Conservation (phyloP, 1,139 yeast species). For the Kodamaea sp. region DNA sequence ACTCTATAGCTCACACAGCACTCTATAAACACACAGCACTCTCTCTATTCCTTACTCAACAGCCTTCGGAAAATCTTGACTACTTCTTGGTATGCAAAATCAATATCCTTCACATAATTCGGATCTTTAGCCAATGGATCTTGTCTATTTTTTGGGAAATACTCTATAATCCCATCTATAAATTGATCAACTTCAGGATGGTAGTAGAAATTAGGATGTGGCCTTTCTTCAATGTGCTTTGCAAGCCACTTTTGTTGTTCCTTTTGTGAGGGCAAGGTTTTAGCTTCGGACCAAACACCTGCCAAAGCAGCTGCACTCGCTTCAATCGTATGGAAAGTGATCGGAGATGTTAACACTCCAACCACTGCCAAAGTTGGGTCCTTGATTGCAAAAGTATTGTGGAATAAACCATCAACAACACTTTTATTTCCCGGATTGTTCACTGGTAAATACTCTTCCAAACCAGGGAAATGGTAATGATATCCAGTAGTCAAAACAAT, state of each 20-base stretch:
- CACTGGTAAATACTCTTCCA: slow-evolving; percentile 20
- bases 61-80: slow-evolving; percentile 4
- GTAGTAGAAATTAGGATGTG: slow-evolving; percentile 21
- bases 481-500: slow-evolving; percentile 37
- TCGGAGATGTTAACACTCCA: slow-evolving; percentile 37
- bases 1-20: background rate
- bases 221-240: background rate
- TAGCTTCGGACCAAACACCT: slow-evolving; percentile 41
- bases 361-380: slow-evolving; percentile 44
- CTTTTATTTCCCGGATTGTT: slow-evolving; percentile 24
- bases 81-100: slow-evolving; percentile 12
- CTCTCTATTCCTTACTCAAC: background rate
- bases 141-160: slow-evolving; percentile 22
- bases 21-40: background rate
- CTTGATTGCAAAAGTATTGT: slow-evolving; percentile 35
- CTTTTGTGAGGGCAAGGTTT: slow-evolving; percentile 23
- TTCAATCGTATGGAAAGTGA: slow-evolving; percentile 43
- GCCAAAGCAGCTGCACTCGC: slow-evolving; percentile 44
- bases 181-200: slow-evolving; percentile 21
- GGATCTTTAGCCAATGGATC: slow-evolving; percentile 27
- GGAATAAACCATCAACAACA: slow-evolving; percentile 35
- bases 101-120: slow-evolving; percentile 22
- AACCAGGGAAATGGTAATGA: slow-evolving; percentile 36
- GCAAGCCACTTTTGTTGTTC: slow-evolving; percentile 29
- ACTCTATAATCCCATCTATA: slow-evolving; percentile 21